These are phyloP conservation scores for Emmonsia crescens DNA, from an alignment of 2,329 filamentous ascomycete species.

Conservation along the genomic window DNA sequence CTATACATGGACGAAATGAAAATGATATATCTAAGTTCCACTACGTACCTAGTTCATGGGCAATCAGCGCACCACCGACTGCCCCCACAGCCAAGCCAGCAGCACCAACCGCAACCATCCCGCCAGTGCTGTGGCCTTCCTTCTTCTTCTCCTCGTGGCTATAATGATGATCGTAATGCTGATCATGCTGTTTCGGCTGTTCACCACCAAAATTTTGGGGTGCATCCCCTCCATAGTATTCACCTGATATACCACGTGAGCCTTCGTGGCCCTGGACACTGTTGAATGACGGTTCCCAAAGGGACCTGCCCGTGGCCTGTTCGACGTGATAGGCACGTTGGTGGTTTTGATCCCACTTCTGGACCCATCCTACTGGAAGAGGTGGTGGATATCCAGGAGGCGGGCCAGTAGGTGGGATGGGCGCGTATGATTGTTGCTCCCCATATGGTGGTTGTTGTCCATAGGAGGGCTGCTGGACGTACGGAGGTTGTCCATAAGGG, in stretches of 20 bases:
- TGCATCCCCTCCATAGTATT: conserved; percentile 43
- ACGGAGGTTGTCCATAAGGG: conserved; percentile 1
- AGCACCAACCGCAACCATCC: conserved; percentile 45
- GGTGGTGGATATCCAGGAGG: conserved; percentile 26
- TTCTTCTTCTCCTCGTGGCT: conserved; percentile 18
- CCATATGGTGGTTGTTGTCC: conserved; percentile 11
- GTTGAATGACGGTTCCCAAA: conserved; percentile 43
- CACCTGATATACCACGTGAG: conserved; percentile 40
- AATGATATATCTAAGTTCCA: neutral
- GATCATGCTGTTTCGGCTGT: conserved; percentile 15
- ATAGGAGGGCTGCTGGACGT: conserved; percentile 11
- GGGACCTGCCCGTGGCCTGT: conserved; percentile 37
- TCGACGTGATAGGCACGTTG: conserved; percentile 40
- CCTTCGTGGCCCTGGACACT: conserved; percentile 50
- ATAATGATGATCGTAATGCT: conserved; percentile 13
- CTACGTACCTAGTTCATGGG: conserved; percentile 45
- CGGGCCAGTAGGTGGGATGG: conserved; percentile 21
- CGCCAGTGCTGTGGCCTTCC: conserved; percentile 38
- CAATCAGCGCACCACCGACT: conserved; percentile 47
- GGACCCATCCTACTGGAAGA: conserved; percentile 35
- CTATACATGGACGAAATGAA: neutral
- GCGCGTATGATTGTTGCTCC: conserved; percentile 15
- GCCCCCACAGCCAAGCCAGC: conserved; percentile 48
- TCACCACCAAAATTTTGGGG: neutral
- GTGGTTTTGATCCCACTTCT: conserved; percentile 37